Percentiles rank a stretch among this genome's conserved stretches.
These are phyloP conservation scores for Penicillium sp. DNA, from an alignment of 2,329 filamentous ascomycete genomes.

Conservation along the genomic window DNA sequence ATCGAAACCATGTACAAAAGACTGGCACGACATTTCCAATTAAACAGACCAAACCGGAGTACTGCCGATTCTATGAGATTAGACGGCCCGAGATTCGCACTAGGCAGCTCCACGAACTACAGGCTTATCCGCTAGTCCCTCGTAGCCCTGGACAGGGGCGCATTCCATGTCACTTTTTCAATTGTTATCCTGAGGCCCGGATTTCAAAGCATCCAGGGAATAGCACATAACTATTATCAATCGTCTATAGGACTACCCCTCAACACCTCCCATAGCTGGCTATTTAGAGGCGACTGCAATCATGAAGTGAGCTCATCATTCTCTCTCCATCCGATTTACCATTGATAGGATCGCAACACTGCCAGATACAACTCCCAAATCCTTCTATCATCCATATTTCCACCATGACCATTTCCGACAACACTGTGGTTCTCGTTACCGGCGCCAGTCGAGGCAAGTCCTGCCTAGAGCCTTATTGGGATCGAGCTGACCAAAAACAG, in stretches of 20 bases:
- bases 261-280: not conserved
- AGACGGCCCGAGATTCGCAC: not conserved
- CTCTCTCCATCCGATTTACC: not conserved
- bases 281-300: not conserved
- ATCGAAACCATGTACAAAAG: not conserved
- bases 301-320: not conserved
- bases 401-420: not conserved
- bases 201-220: not conserved
- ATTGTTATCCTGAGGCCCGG: not conserved
- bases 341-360: not conserved
- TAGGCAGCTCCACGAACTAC: not conserved
- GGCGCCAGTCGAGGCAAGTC: not conserved
- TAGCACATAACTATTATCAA: not conserved
- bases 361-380: not conserved
- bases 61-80: not conserved
- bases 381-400: not conserved
- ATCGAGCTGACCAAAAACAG: not conserved
- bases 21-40: not conserved
- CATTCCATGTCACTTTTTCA: no score
- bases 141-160: not conserved
- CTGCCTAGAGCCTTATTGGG: no score
- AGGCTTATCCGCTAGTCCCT: not conserved
- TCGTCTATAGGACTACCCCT: not conserved
- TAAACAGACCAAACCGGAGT: not conserved
- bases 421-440: not conserved